These are phyloP conservation scores for Mychonastes homosphaera DNA, from an alignment of 139 green algal genomes.

Conservation along the genomic window DNA sequence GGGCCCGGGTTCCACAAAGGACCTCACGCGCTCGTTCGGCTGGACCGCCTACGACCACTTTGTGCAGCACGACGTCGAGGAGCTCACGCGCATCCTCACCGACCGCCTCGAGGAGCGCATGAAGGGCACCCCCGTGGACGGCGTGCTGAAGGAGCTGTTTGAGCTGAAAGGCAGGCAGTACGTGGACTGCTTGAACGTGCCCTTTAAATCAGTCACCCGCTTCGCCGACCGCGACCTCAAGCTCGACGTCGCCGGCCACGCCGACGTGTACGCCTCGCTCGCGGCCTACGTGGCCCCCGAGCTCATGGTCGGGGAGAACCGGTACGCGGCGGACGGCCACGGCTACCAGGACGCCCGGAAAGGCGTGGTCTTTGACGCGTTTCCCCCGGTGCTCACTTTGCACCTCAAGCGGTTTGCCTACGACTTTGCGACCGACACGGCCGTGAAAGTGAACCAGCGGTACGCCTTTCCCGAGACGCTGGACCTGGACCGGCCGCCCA, in stretches of 20 bases:
- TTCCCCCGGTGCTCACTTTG: constrained; percentile 90
- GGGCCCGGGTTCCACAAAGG: constrained; percentile 75
- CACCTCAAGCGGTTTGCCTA: constrained; percentile 99
- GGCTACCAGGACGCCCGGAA: constrained; percentile 84
- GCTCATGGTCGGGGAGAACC: constrained; percentile 77
- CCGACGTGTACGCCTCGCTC: constrained; percentile 55
- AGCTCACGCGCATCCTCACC: constrained; percentile 91
- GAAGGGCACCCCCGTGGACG: constrained; percentile 92
- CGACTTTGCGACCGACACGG: constrained; percentile 75
- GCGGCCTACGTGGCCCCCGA: constrained; percentile 68
- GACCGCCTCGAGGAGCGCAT: constrained; percentile 98
- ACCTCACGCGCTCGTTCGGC: constrained; percentile 93
- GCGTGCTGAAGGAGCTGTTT: constrained; percentile 85
- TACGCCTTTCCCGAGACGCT: constrained; percentile 88
- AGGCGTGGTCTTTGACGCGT: constrained; percentile 77
- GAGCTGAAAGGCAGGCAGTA: constrained; percentile 82
- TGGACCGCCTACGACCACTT: constrained; percentile 90
- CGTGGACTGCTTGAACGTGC: constrained; percentile 89
- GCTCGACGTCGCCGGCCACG: constrained; percentile 92
- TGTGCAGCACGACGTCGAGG: constrained; percentile 98
- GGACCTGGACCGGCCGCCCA: constrained; percentile 67
- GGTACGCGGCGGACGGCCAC: constrained; percentile 87
- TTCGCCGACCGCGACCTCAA: constrained; percentile 82
- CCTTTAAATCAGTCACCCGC: constrained; percentile 69
- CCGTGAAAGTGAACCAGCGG: constrained; percentile 86